phyloP scores from a whole-genome alignment of 1,139 yeast genomes.

The Candida buenavistaensis region DNA sequence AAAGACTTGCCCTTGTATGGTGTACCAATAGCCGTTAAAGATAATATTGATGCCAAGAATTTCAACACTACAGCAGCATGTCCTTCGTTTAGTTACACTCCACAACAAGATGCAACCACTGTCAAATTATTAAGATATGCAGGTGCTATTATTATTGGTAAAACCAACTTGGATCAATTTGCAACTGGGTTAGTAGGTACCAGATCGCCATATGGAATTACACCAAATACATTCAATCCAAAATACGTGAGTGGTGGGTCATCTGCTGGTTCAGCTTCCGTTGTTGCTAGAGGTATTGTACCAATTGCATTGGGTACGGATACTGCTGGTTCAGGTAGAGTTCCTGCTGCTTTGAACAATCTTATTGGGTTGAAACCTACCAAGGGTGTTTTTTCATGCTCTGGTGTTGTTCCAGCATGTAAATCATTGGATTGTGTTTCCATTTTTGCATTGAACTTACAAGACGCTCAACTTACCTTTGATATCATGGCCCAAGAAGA shows the following conservation, averaged over 20 bases:
- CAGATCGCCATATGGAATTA: conserved; percentile 89
- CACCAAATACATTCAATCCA: conserved; percentile 73
- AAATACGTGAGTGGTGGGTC: conserved; percentile 92
- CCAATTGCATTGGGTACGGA: conserved; percentile 92
- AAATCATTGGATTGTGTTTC: conserved; percentile 92
- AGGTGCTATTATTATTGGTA: conserved; percentile 90
- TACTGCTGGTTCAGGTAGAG: conserved; percentile 98
- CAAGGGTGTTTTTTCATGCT: conserved; percentile 77
- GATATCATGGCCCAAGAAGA: conserved; percentile 72
- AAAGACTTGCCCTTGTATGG: conserved; percentile 67
- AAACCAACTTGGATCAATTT: conserved; percentile 92
- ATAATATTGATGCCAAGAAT: conserved; percentile 85
- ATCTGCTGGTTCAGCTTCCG: conserved; percentile 92
- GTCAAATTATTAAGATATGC: conserved; percentile 69
- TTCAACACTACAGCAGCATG: conserved; percentile 93
- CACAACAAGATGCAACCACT: conserved; percentile 70
- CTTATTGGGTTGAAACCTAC: conserved; percentile 91
- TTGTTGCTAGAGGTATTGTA: conserved; percentile 84
- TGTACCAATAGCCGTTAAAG: conserved; percentile 93
- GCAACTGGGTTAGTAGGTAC: conserved; percentile 97
- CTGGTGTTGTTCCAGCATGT: conserved; percentile 97
- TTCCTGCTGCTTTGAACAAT: conserved; percentile 95
- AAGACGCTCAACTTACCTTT: conserved; percentile 81
- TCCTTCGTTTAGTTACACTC: conserved; percentile 71
- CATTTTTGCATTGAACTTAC: conserved; percentile 70